A percentile compares a stretch with the other conserved stretches of the same genome.
These are phyloP conservation scores for Kluyveromyces sp. DNA, from an alignment of 1,139 yeast species.

Conservation along the genomic window DNA sequence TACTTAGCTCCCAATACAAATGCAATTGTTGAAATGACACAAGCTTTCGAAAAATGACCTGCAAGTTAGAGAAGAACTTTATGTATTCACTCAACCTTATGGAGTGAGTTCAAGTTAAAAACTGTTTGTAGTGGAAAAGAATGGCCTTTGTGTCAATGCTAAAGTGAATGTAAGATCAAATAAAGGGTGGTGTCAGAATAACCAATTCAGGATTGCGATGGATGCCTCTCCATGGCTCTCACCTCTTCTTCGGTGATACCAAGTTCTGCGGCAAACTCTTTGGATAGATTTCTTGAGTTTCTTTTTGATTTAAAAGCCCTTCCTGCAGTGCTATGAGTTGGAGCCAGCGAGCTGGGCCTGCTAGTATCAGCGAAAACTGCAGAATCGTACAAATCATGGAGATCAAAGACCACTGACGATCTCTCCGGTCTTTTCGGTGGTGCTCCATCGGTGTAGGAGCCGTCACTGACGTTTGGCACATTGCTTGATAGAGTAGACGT, in stretches of 20 bases:
- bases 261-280: conserved; percentile 6
- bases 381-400: conserved; percentile 5
- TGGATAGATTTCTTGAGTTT: conserved; percentile 3
- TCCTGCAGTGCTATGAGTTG: not conserved
- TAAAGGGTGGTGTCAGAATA: too few species aligned
- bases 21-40: too few species aligned
- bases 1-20: not conserved
- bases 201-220: not conserved
- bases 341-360: not conserved
- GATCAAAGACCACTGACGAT: conserved; percentile 5
- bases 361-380: not conserved
- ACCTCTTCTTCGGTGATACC: conserved; percentile 5
- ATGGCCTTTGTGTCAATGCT: too few species aligned
- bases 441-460: not conserved
- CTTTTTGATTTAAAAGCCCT: conserved; percentile 1
- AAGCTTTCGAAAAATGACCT: too few species aligned
- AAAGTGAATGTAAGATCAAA: too few species aligned
- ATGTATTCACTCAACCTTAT: too few species aligned
- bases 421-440: conserved; percentile 9
- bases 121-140: too few species aligned
- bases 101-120: too few species aligned
- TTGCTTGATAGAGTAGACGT: conserved; percentile 1
- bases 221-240: conserved; percentile 5
- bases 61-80: too few species aligned
- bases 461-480: not conserved